These are phyloP conservation scores for Fusarium tupiense DNA, from an alignment of 2,329 filamentous ascomycete species.

Conservation along the genomic window DNA sequence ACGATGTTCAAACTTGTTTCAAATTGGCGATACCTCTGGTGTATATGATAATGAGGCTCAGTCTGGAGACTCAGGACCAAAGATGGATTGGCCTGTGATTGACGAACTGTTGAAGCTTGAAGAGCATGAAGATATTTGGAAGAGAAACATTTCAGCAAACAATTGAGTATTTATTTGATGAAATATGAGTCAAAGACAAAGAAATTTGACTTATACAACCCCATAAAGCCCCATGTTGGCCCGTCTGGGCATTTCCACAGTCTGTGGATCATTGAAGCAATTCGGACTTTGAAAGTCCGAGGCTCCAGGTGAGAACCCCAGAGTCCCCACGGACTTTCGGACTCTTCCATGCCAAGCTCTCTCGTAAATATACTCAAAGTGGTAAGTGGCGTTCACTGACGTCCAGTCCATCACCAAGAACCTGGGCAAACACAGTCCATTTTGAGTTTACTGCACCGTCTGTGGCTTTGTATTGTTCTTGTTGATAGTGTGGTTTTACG, in stretches of 20 bases:
- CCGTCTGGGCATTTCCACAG: background rate
- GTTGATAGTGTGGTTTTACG: constrained; percentile 5
- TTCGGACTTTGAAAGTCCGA: constrained; percentile 38
- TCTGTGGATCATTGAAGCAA: constrained; percentile 33
- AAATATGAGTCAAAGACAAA: constrained; percentile 7
- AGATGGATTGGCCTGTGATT: background rate
- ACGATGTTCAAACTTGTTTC: background rate
- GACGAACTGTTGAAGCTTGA: background rate
- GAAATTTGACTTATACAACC: constrained; percentile 6
- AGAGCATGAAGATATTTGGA: background rate
- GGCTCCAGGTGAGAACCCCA: background rate
- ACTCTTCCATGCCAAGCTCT: constrained; percentile 11
- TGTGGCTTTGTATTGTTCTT: constrained; percentile 24
- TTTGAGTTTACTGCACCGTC: background rate
- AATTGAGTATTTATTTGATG: background rate
- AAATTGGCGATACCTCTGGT: accelerated
- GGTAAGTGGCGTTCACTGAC: background rate
- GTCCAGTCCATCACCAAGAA: background rate
- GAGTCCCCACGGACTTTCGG: constrained; percentile 7
- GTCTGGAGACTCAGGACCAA: too few species aligned
- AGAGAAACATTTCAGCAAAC: background rate
- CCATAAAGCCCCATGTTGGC: constrained; percentile 1
- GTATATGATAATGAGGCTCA: background rate
- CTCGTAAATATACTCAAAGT: constrained; percentile 10
- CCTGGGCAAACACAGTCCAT: constrained; percentile 10